Evolutionary conservation across 1,284 basidiomycete species (phyloP).

Genomic region (Vanrija pseudolonga): DNA sequence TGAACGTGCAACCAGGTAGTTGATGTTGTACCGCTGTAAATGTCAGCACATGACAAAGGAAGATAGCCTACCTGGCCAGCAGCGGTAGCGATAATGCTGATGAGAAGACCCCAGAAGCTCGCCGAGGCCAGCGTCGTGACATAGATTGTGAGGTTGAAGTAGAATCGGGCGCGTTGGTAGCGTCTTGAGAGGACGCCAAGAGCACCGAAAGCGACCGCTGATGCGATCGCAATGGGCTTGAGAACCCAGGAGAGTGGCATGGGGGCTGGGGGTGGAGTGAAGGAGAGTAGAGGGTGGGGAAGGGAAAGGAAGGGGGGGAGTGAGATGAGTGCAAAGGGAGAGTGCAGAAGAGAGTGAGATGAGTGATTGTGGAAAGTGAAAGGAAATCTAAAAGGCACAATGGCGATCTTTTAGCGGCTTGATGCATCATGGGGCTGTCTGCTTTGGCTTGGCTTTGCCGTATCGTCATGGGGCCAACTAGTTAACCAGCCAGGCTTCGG

Average conservation of each 20-base stretch:
- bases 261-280: conserved; percentile 1
- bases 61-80: conserved; percentile 55
- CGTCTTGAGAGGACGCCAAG: conserved; percentile 36
- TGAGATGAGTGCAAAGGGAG: not conserved
- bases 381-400: not conserved
- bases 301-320: not conserved
- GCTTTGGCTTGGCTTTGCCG: too few species aligned
- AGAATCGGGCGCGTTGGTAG: conserved; percentile 50
- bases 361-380: not conserved
- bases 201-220: conserved; percentile 41
- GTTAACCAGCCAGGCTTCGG: too few species aligned
- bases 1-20: conserved; percentile 75
- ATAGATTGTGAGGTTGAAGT: conserved; percentile 70
- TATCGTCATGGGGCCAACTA: too few species aligned
- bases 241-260: conserved; percentile 31
- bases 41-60: not conserved
- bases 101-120: conserved; percentile 70
- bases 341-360: not conserved
- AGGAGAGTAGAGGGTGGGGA: not conserved
- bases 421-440: too few species aligned
- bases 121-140: conserved; percentile 68
- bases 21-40: conserved; percentile 69
- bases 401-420: too few species aligned
- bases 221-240: conserved; percentile 43
- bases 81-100: conserved; percentile 66